These are phyloP conservation scores for Hanseniaspora occidentalis DNA, from an alignment of 805 yeast genomes.

Conservation along the genomic window DNA sequence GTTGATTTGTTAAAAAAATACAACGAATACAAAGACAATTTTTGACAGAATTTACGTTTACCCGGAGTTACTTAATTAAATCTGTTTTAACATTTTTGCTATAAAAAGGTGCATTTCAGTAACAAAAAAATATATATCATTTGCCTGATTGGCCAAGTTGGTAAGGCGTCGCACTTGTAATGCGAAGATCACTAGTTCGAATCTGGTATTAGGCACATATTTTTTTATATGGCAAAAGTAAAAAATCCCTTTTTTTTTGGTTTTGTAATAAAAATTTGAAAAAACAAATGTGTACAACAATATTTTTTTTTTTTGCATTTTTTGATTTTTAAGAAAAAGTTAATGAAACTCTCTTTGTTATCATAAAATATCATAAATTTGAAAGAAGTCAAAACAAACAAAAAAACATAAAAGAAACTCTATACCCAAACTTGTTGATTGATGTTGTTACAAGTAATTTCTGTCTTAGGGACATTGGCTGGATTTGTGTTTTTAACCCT, in stretches of 20 bases:
- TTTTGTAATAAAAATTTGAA: background rate
- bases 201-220: slow-evolving; percentile 67
- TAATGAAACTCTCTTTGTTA: too few species aligned
- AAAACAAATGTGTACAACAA: too few species aligned
- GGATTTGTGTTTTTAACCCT: slow-evolving; percentile 54
- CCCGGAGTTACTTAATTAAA: too few species aligned
- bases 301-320: background rate
- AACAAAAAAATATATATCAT: background rate
- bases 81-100: too few species aligned
- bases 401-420: background rate
- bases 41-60: too few species aligned
- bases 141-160: slow-evolving; percentile 95
- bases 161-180: slow-evolving; percentile 99
- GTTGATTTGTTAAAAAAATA: too few species aligned
- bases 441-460: slow-evolving; percentile 49
- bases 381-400: background rate
- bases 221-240: slow-evolving; percentile 16
- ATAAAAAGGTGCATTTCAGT: slow-evolving; percentile 1
- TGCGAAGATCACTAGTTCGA: slow-evolving; percentile 95
- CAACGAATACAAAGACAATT: too few species aligned
- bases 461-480: slow-evolving; percentile 44
- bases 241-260: background rate
- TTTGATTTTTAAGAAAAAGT: background rate
- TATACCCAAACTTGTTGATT: too few species aligned
- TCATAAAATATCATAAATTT: too few species aligned